Evolutionary conservation across 805 yeast genomes (phyloP).

Genomic region (Candida maesae): DNA sequence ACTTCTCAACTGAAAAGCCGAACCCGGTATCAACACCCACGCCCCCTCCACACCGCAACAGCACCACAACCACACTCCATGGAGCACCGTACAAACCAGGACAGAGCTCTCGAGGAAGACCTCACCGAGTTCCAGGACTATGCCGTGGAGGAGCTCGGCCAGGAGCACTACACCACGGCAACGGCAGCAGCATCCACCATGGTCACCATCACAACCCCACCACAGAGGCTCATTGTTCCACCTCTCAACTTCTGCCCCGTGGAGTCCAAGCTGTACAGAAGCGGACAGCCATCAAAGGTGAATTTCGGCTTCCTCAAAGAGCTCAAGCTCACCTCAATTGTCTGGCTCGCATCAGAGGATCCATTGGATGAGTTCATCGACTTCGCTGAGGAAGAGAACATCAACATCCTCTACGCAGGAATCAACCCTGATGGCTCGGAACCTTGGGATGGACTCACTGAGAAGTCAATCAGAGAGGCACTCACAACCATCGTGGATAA

Average conservation of each 20-base stretch:
- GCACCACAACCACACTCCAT: too few species aligned
- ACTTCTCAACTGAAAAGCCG: too few species aligned
- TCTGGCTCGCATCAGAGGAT: constrained; percentile 95
- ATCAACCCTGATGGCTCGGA: constrained; percentile 75
- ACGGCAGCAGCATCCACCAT: constrained; percentile 7
- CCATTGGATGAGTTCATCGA: constrained; percentile 85
- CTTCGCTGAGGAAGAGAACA: constrained; percentile 69
- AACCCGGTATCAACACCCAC: too few species aligned
- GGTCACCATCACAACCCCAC: constrained; percentile 27
- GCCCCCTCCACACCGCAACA: too few species aligned
- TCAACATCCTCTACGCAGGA: constrained; percentile 79
- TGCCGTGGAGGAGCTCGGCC: constrained; percentile 11
- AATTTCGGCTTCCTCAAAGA: constrained; percentile 82
- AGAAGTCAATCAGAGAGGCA: constrained; percentile 74
- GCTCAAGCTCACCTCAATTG: constrained; percentile 69
- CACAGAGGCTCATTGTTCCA: constrained; percentile 73
- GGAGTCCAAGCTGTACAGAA: constrained; percentile 77
- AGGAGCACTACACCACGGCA: constrained; percentile 12
- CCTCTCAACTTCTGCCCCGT: constrained; percentile 96
- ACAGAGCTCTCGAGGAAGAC: constrained; percentile 6
- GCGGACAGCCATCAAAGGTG: constrained; percentile 94
- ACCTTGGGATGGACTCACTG: constrained; percentile 96
- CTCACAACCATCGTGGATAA: constrained; percentile 68
- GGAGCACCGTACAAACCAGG: too few species aligned
- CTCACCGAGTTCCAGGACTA: constrained; percentile 9